phyloP scores from a whole-genome alignment of 768 basidiomycete genomes.

The Boletus fagicola region DNA sequence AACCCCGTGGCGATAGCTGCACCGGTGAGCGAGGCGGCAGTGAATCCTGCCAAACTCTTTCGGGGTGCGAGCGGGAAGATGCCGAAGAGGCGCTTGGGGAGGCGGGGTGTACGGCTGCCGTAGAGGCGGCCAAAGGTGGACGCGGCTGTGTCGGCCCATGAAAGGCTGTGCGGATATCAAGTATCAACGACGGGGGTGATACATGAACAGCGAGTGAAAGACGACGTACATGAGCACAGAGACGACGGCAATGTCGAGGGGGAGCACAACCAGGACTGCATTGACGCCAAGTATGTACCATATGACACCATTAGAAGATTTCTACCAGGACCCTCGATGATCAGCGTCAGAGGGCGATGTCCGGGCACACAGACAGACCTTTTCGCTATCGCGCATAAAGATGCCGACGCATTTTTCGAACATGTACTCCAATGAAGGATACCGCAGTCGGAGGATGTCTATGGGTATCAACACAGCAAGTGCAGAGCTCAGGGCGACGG shows the following conservation, averaged over 20 bases:
- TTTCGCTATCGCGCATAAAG: constrained; percentile 89
- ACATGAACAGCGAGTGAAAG: neutral
- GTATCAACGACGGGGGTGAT: neutral
- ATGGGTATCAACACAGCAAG: constrained; percentile 68
- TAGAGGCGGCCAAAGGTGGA: constrained; percentile 89
- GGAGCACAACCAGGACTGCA: constrained; percentile 70
- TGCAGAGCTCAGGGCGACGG: constrained; percentile 61
- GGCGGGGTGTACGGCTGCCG: constrained; percentile 63
- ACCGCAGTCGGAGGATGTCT: constrained; percentile 72
- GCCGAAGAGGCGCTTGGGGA: constrained; percentile 49
- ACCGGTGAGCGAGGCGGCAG: constrained; percentile 75
- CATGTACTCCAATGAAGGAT: constrained; percentile 57
- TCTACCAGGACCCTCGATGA: constrained; percentile 24
- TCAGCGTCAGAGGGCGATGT: neutral
- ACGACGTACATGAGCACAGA: constrained; percentile 78
- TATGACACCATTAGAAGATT: constrained; percentile 78
- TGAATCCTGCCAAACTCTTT: constrained; percentile 83
- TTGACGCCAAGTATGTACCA: constrained; percentile 89
- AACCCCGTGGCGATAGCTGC: constrained; percentile 63
- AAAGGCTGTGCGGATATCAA: constrained; percentile 52
- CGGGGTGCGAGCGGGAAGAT: constrained; percentile 70
- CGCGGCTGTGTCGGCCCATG: constrained; percentile 94
- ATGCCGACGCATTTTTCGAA: constrained; percentile 76
- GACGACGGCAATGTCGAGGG: constrained; percentile 85
- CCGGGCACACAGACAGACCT: constrained; percentile 37